Evolutionary conservation across 228 moss, liverwort and hornwort species (phyloP).

Genomic region (Sphagnum fallax): DNA sequence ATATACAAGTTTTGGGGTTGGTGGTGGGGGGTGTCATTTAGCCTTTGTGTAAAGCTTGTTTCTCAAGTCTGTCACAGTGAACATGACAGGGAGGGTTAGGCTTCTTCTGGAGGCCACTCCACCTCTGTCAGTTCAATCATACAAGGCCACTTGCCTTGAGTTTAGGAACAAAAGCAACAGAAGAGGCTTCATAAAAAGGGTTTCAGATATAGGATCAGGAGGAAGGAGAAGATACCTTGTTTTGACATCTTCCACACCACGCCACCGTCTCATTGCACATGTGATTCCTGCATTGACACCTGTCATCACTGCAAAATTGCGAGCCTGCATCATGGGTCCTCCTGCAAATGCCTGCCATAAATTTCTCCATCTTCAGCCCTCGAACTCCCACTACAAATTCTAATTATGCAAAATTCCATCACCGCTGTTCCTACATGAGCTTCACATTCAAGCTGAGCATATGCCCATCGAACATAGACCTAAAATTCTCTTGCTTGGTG

Average conservation of each 20-base stretch:
- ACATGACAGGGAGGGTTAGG: too few relatives aligned
- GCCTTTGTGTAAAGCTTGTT: too few relatives aligned
- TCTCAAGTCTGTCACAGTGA: too few relatives aligned
- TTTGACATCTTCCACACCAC: conserved; percentile 83
- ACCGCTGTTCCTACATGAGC: too few relatives aligned
- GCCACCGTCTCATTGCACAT: conserved; percentile 82
- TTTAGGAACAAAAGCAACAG: conserved; percentile 1
- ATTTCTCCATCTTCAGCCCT: background rate
- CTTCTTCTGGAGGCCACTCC: too few relatives aligned
- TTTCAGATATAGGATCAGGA: background rate
- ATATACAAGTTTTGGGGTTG: too few relatives aligned
- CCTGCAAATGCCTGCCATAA: conserved; percentile 76
- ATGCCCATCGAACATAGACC: background rate
- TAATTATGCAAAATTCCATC: too few relatives aligned
- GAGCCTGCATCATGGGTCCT: conserved; percentile 79
- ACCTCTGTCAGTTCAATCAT: too few relatives aligned
- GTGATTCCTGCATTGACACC: conserved; percentile 92
- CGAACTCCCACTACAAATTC: background rate
- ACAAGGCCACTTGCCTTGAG: background rate
- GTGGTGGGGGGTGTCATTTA: too few relatives aligned
- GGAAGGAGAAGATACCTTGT: conserved; percentile 35
- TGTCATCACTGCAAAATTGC: conserved; percentile 93
- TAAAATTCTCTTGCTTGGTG: background rate
- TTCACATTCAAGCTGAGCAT: too few relatives aligned
- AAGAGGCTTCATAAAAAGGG: background rate